Evolutionary conservation across 306 rosid species (phyloP).

Genomic region (Medicago arabica): DNA sequence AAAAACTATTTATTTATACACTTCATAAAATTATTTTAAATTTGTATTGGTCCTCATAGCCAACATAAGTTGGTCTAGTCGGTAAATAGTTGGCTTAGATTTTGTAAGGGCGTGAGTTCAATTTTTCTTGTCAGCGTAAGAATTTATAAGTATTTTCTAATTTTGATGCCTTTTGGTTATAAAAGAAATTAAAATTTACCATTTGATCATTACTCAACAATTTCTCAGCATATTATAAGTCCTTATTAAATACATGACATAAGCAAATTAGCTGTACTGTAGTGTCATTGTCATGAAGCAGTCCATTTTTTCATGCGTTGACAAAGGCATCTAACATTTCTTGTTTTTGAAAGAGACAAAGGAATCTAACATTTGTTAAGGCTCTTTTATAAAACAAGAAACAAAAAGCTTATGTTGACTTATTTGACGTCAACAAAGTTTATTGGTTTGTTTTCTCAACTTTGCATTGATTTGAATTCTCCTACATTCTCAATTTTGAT

Average conservation of each 20-base stretch:
- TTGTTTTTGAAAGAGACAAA: not conserved
- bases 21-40: not conserved
- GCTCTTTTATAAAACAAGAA: conserved; percentile 7
- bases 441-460: not conserved
- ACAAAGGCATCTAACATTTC: not conserved
- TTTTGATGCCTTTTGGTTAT: not conserved
- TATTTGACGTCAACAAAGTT: not conserved
- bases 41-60: not conserved
- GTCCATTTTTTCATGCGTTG: not conserved
- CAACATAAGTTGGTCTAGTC: no score
- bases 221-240: not conserved
- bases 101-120: no score
- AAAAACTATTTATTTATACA: not conserved
- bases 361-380: conserved; percentile 5
- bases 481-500: not conserved
- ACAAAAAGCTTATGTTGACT: conserved; percentile 18
- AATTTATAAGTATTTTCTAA: no score
- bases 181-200: not conserved
- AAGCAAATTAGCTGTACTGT: conserved; percentile 7
- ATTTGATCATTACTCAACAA: not conserved
- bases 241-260: conserved; percentile 9
- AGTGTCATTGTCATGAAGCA: not conserved
- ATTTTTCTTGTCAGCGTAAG: no score
- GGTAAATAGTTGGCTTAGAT: no score
- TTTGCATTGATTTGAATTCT: conserved; percentile 5